Evolutionary conservation across 208 protist genomes (phyloP).

Genomic region (Crithidia bombi): DNA sequence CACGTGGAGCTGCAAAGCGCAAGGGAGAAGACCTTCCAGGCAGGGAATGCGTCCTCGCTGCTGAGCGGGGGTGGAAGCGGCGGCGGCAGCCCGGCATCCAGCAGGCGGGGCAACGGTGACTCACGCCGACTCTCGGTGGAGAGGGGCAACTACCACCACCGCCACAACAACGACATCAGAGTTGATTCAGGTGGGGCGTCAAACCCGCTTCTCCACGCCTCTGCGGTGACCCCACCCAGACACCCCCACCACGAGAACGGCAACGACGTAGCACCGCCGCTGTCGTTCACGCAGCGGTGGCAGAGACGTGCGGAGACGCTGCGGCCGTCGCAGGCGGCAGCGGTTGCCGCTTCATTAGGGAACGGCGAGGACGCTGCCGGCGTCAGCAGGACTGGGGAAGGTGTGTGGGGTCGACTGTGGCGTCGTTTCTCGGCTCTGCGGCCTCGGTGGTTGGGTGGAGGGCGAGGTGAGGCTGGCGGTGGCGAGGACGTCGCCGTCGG

Average conservation of each 20-base stretch:
- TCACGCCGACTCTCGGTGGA: not conserved
- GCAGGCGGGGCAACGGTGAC: no score
- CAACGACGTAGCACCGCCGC: not conserved
- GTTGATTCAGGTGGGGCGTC: not conserved
- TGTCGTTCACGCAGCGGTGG: conserved; percentile 8
- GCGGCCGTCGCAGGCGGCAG: not conserved
- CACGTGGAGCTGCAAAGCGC: not conserved
- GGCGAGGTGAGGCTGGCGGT: not conserved
- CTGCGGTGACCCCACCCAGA: not conserved
- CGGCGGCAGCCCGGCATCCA: not conserved
- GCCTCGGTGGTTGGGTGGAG: not conserved
- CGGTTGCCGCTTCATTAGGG: no score
- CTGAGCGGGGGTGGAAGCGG: not conserved
- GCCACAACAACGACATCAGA: not conserved
- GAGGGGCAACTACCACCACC: not conserved
- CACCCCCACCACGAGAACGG: not conserved
- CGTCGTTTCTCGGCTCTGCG: not conserved
- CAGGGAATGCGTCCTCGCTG: not conserved
- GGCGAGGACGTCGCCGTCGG: not conserved
- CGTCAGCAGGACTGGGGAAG: not conserved
- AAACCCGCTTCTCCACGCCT: not conserved
- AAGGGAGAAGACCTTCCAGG: not conserved
- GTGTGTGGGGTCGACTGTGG: conserved; percentile 10
- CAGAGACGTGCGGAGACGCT: not conserved
- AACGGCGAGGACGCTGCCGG: not conserved